Conservation (phyloP, 306 rosid genomes). For the Prunus campanulata region DNA sequence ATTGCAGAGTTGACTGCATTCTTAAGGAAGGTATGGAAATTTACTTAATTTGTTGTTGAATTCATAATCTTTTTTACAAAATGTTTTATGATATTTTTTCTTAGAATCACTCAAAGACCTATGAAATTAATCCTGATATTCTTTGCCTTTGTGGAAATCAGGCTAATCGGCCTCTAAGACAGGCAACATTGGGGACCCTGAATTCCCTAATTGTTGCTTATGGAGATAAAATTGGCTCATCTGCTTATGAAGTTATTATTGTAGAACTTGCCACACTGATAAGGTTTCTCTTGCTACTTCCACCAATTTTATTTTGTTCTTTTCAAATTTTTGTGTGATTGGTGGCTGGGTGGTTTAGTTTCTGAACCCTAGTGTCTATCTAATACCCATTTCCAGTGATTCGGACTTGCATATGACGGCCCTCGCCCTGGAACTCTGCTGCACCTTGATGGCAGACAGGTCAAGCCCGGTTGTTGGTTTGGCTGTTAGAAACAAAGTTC, state of each 20-base stretch:
- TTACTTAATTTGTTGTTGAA: constrained; percentile 11
- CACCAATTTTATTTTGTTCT: constrained; percentile 1
- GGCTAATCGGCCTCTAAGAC: constrained; percentile 98
- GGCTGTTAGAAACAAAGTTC: constrained; percentile 96
- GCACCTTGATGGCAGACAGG: constrained; percentile 97
- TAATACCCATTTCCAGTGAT: constrained; percentile 58
- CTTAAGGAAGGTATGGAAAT: constrained; percentile 74
- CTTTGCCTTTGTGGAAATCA: constrained; percentile 43
- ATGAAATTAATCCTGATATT: constrained; percentile 34
- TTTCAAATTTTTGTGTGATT: not conserved
- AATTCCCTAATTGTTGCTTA: constrained; percentile 94
- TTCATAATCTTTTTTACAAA: not conserved
- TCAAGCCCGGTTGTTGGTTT: constrained; percentile 83
- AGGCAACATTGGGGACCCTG: constrained; percentile 92
- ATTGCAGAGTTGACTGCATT: constrained; percentile 90
- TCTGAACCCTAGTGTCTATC: constrained; percentile 18
- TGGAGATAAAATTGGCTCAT: constrained; percentile 87
- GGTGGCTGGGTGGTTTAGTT: constrained; percentile 9
- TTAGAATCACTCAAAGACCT: not conserved
- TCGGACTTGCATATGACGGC: constrained; percentile 99
- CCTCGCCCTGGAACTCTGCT: constrained; percentile 94
- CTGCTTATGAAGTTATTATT: constrained; percentile 81
- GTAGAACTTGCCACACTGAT: constrained; percentile 86
- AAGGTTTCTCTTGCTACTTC: constrained; percentile 51
- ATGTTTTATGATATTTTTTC: not conserved